These are phyloP conservation scores for Alternaria hordeiaustralica DNA, from an alignment of 2,329 filamentous ascomycete genomes.

Conservation along the genomic window DNA sequence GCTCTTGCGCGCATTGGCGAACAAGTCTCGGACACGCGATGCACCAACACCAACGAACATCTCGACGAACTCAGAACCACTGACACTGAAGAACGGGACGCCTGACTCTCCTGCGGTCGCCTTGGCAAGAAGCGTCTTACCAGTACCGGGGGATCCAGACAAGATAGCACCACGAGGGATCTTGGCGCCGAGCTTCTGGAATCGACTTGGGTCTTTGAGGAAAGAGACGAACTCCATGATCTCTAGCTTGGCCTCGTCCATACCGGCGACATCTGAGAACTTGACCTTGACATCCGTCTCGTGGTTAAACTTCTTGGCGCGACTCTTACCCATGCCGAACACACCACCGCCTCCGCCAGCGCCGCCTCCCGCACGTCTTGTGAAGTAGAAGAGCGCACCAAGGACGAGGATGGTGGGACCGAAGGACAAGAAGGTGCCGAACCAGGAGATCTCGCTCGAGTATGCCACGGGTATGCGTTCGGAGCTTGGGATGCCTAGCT, in stretches of 20 bases:
- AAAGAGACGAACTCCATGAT: conserved; percentile 99
- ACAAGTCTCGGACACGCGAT: conserved; percentile 92
- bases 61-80: conserved; percentile 97
- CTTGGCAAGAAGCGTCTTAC: conserved; percentile 97
- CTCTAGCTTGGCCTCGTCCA: conserved; percentile 97
- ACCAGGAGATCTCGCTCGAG: conserved; percentile 73
- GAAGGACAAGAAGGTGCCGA: conserved; percentile 78
- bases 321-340: conserved; percentile 95
- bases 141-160: conserved; percentile 95
- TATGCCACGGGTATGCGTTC: conserved; percentile 95
- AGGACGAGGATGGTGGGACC: conserved; percentile 88
- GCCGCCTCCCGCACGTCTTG: conserved; percentile 73
- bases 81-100: conserved; percentile 98
- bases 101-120: conserved; percentile 96
- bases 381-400: conserved; percentile 80
- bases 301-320: conserved; percentile 96
- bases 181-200: conserved; percentile 93
- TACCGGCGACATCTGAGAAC: conserved; percentile 93
- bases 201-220: conserved; percentile 89
- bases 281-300: conserved; percentile 97
- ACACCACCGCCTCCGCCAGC: conserved; percentile 69
- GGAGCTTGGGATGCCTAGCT: conserved; percentile 82
- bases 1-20: conserved; percentile 92
- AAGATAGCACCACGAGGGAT: conserved; percentile 96
- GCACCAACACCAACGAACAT: conserved; percentile 99